Conservation (phyloP, 495 filamentous ascomycete genomes). For the Cudoniella acicularis region DNA sequence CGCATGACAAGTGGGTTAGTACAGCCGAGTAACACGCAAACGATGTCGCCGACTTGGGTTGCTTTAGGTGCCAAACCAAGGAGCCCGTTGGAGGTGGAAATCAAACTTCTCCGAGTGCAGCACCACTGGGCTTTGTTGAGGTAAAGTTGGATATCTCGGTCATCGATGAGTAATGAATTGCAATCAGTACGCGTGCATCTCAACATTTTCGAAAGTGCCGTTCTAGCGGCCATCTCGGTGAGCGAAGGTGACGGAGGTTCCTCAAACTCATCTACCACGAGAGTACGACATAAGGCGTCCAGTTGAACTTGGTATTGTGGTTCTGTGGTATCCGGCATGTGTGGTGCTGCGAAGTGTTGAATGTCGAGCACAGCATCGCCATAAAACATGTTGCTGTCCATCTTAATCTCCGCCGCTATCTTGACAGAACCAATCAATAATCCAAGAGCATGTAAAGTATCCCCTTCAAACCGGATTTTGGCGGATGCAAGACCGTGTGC, state of each 20-base stretch:
- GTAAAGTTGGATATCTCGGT: background rate
- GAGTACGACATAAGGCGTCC: background rate
- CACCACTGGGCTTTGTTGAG: background rate
- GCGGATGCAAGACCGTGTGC: background rate
- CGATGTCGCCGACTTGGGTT: constrained; percentile 5
- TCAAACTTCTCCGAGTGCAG: background rate
- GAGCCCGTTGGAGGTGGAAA: background rate
- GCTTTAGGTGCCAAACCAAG: background rate
- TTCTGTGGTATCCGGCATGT: background rate
- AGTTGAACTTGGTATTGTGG: background rate
- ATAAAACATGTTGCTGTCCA: background rate
- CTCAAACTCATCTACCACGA: background rate
- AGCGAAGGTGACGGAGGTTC: background rate
- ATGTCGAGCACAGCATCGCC: background rate
- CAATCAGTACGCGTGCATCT: background rate
- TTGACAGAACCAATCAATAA: background rate
- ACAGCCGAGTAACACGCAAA: constrained; percentile 14
- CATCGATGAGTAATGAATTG: background rate
- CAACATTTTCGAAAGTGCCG: background rate
- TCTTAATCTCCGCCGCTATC: background rate
- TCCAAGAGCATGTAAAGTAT: background rate
- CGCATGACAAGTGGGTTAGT: constrained; percentile 1
- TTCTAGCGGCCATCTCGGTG: background rate
- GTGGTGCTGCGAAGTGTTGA: background rate
- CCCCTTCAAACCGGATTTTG: background rate